Evolutionary conservation across 371 early-diverging fungal genomes (phyloP), one percentile per base, ranked within the genome.

Genomic region (Choanephora cucurbitarum): DNA sequence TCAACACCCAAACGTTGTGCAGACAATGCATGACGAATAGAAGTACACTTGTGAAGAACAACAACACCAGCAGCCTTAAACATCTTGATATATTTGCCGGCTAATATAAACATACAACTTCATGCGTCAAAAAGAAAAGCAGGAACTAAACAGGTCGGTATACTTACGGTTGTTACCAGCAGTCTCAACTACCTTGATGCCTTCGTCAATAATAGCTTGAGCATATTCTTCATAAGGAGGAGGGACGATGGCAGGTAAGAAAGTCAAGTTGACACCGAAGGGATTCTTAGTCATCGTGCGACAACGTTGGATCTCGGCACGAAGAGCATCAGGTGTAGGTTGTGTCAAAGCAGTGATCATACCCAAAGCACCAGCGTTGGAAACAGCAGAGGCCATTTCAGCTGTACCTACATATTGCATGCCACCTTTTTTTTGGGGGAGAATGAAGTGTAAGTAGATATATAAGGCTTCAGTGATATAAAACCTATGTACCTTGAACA

Each of bases 291-390:
- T 89, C 88, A 90, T 85, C 44, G 66, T 78, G 39, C 90, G 79
- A 79, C 87, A 87, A 23, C 89, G 84, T 47, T 74, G 77, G 54
- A 91, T 90, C 64, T 90, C 91, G 5, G 68, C 64, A 58, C 87
- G 83, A 33, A 91, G 72, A 33, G 77, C 86, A 49, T 88, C 90
- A n/a, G 91, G 91, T n/a, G 91, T 89, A 41, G 91, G 91, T 61
- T 91, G 90, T 13, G 91, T 90, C 80, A 61, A 84, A 33, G 95
- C 97, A 67, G 87, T 88, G 64, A 98, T 67, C 15, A 95, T 89
- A 44, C 98, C 98, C 64, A 95, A 92, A 31, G 93, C 95, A 49
- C 98, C 98, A 50, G 97, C 98, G 78, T 98, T 98, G 33, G 95
- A 95, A 42, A 98, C 95, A 59, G 98, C 91, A 43, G 86, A 79